Evolutionary conservation across 2,329 filamentous ascomycete species (phyloP), one percentile per base, ranked within the genome.

Genomic region (Arthrobotrys conoides): DNA sequence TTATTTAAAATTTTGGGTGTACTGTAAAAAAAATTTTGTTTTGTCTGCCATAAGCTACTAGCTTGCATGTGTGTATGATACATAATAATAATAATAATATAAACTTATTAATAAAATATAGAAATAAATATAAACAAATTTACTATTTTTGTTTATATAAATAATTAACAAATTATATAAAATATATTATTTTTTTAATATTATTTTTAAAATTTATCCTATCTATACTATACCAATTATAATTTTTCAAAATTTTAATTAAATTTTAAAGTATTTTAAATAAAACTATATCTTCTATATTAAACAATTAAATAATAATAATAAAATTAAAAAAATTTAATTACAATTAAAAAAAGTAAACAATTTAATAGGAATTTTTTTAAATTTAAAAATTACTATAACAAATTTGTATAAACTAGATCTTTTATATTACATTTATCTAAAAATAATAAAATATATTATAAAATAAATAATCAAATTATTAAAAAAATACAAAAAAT

Each of bases 401-500:
- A n/a, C 22, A n/a, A 30, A 53, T 53, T 53, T 53, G n/a, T 53
- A 53, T 53, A 53, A 53, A n/a, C 22, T 22, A 3, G 20, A 53
- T 30, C 12, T 53, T 53, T 30, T 53, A 53, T n/a, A 53, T n/a
- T 53, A 30, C 22, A 53, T 53, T 53, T 53, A 53, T 16, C 30
- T 53, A 53, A 30, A 30, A 30, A 53, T 53, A 53, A 53, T 53
- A 27, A 53, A 53, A 53, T 53, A 53, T 53, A 4, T 53, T 53
- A 53, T 53, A 53, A 30, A 53, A 27, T 53, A 53, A 30, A 30
- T 53, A 27, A 30, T 53, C n/a, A 53, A 53, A 30, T 53, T 53
- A 30, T n/a, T 53, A n/a, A 22, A 22, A 53, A 53, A 53, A 53
- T 53, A 53, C 30, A 53, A 53, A 53, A 30, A 30, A 30, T 30